phyloP scores from a whole-genome alignment of 2,329 filamentous ascomycete species.

The Daldinia eschscholtzii region DNA sequence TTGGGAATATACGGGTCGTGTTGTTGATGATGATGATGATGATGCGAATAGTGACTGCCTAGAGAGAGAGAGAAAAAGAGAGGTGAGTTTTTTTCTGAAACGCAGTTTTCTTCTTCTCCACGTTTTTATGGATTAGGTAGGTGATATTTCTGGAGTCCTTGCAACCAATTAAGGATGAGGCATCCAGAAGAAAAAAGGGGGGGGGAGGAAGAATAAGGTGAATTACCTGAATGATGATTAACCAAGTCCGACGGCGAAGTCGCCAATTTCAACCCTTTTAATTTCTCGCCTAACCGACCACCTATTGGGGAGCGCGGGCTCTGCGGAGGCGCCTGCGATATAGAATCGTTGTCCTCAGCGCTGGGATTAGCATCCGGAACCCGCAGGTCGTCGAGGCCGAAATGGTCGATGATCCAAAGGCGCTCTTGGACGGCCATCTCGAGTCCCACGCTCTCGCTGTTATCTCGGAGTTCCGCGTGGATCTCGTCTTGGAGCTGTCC shows the following conservation, averaged over 20 bases:
- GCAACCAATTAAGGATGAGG: not conserved
- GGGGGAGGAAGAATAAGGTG: not conserved
- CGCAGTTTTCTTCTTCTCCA: not conserved
- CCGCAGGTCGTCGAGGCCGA: conserved; percentile 69
- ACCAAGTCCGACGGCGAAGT: conserved; percentile 77
- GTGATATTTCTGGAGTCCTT: not conserved
- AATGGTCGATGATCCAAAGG: conserved; percentile 87
- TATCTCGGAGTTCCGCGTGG: conserved; percentile 75
- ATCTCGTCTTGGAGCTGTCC: conserved; percentile 83
- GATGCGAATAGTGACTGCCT: conserved; percentile 24
- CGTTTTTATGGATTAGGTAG: not conserved
- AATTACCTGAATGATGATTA: conserved; percentile 64
- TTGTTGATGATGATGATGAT: conserved; percentile 8
- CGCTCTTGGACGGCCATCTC: conserved; percentile 87
- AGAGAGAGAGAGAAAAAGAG: not conserved
- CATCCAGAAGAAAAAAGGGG: not conserved
- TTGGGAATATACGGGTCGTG: conserved; percentile 23
- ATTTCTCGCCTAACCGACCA: conserved; percentile 81
- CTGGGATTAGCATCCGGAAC: conserved; percentile 47
- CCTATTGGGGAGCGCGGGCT: conserved; percentile 75
- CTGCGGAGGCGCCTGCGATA: conserved; percentile 48
- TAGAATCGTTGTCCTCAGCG: not conserved
- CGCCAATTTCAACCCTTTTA: conserved; percentile 81
- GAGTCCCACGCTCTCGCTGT: conserved; percentile 84
- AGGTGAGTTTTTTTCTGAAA: conserved; percentile 13